Base-by-base conservation (phyloP, 2,329 filamentous ascomycete species). In the Xylariales sp. region DNA sequence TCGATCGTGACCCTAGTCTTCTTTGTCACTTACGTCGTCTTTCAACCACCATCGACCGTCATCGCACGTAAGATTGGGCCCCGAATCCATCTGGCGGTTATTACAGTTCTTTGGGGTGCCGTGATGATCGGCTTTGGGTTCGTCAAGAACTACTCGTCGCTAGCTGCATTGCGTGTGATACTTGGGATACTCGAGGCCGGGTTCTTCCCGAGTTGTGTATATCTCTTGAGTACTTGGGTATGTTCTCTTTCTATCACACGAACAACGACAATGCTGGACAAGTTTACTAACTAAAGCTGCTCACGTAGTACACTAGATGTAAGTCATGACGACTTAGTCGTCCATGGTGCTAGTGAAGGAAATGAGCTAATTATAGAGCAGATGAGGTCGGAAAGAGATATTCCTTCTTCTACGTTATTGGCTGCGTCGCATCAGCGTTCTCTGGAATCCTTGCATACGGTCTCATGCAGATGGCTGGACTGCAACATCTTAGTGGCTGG, bases 1-100 rank as follows among this genome's bases (percentile, higher is more conserved):
- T 74, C 78, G n/a, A 74, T 88, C 52, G 73, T 84, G 43, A 83
- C 83, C 3, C 68, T 88, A 25, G 70, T 87, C 53, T 88, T 88
- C 67, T 88, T 88, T 68, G 71, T 86, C 50, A 76, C 82, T 1
- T 89, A 88, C 58, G 74, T 84, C 46, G 39, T 86, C 38, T 83
- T 87, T 47, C 84, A 89, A 55, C 79, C 83, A 0, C 82, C 82
- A 0, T 83, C 83, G 3, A 88, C 84, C 1, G 65, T 88, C 31
- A 60, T 87, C 24, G 72, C 84, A 37, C 80, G 84, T 25, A 79
- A 78, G 53, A 53, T 88, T 38, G 84, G 85, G 1, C 76, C 80
- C 3, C 71, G 79, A 4, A 57, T 70, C 25, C 78, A 80, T 43
- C 63, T 84, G 2, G 60, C 73, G 0, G 45, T 55, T 31, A 78